phyloP scores from a whole-genome alignment of 2,329 filamentous ascomycete genomes.

The Cryoendolithus antarcticus region DNA sequence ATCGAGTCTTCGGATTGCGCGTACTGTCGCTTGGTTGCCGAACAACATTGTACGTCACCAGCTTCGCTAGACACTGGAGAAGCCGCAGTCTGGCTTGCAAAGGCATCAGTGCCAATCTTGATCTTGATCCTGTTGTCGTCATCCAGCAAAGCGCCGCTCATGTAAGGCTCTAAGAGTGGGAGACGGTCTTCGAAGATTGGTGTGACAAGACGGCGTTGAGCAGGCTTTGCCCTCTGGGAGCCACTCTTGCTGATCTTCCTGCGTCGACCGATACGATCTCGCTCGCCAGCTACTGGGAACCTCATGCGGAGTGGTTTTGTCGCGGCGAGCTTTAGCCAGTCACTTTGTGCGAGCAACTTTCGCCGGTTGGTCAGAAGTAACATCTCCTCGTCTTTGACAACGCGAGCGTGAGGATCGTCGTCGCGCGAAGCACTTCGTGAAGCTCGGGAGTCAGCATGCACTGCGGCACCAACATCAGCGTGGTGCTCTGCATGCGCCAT shows the following conservation, averaged over 20 bases:
- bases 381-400: conserved; percentile 7
- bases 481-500: too few species aligned
- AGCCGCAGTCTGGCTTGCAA: conserved; percentile 16
- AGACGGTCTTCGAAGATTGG: conserved; percentile 12
- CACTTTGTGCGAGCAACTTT: conserved; percentile 15
- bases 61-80: conserved; percentile 10
- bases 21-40: conserved; percentile 1
- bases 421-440: background rate
- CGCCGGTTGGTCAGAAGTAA: conserved; percentile 11
- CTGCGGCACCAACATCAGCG: too few species aligned
- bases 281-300: conserved; percentile 12
- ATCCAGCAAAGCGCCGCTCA: conserved; percentile 16
- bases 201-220: conserved; percentile 5
- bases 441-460: too few species aligned
- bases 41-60: conserved; percentile 4
- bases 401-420: background rate
- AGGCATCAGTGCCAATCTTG: conserved; percentile 21
- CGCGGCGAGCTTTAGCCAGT: conserved; percentile 20
- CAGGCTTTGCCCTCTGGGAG: conserved; percentile 4
- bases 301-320: conserved; percentile 15
- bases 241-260: conserved; percentile 12
- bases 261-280: conserved; percentile 19
- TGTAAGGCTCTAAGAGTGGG: conserved; percentile 5
- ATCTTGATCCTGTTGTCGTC: conserved; percentile 13
- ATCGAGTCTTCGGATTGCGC: conserved; percentile 20